phyloP scores from a whole-genome alignment of 108 stramenopile species.

The Nannochloropsis gaditana region DNA sequence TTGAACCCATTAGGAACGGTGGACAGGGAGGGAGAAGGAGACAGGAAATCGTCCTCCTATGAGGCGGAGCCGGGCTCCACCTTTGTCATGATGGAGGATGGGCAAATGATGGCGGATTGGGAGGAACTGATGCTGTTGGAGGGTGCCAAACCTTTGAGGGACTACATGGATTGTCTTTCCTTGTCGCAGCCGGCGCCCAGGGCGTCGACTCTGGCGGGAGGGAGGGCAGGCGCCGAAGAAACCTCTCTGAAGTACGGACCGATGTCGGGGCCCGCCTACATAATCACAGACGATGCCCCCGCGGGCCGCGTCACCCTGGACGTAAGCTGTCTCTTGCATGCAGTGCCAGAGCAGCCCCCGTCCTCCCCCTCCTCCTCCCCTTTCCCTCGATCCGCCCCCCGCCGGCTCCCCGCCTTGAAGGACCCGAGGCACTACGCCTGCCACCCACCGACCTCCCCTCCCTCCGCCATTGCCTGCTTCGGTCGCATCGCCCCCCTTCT shows the following conservation, averaged over 20 bases:
- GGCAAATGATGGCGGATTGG: background rate
- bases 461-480: background rate
- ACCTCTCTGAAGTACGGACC: background rate
- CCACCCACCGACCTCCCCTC: background rate
- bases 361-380: background rate
- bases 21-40: background rate
- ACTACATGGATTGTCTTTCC: background rate
- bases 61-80: background rate
- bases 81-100: background rate
- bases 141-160: background rate
- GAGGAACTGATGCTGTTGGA: constrained; percentile 4
- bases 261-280: background rate
- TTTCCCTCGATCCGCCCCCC: background rate
- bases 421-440: background rate
- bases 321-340: background rate
- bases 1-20: background rate
- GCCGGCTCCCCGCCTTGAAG: background rate
- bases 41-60: background rate
- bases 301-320: background rate
- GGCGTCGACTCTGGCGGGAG: background rate
- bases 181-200: background rate
- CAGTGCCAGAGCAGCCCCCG: background rate
- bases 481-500: background rate
- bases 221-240: background rate
- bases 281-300: background rate